These are phyloP conservation scores for Retiboletus fuscus DNA, from an alignment of 1,284 basidiomycete species.

Conservation along the genomic window DNA sequence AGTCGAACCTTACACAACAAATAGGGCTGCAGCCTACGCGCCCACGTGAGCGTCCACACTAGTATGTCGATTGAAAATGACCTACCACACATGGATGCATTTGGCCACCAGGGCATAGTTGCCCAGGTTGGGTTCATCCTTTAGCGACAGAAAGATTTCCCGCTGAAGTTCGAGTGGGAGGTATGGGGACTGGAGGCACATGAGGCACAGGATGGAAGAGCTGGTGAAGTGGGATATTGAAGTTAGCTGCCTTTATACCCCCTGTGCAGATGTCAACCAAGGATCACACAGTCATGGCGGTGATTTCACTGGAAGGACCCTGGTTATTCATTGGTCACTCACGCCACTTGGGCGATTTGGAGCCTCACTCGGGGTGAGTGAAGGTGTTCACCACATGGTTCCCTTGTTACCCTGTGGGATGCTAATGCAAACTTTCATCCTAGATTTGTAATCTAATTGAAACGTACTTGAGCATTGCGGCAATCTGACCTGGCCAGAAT, in stretches of 20 bases:
- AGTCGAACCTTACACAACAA: background rate
- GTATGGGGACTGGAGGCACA: background rate
- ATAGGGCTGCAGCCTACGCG: background rate
- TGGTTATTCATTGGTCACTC: too few relatives aligned
- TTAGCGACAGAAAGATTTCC: background rate
- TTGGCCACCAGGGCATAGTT: background rate
- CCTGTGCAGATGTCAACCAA: background rate
- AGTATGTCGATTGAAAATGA: background rate
- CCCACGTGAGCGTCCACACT: background rate
- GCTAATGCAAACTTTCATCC: too few relatives aligned
- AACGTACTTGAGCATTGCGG: too few relatives aligned
- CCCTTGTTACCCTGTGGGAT: too few relatives aligned
- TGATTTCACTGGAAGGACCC: too few relatives aligned
- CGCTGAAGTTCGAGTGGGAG: background rate
- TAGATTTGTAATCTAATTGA: too few relatives aligned
- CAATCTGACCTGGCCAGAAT: too few relatives aligned
- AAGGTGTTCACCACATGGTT: too few relatives aligned
- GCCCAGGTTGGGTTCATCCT: background rate
- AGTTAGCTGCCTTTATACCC: background rate
- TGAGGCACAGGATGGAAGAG: background rate
- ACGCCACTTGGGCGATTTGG: too few relatives aligned
- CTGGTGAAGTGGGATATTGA: background rate
- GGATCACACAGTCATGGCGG: background rate
- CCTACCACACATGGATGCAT: background rate
- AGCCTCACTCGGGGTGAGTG: too few relatives aligned